Conservation (phyloP, 495 filamentous ascomycete genomes). For the Penicillium flavigenum region DNA sequence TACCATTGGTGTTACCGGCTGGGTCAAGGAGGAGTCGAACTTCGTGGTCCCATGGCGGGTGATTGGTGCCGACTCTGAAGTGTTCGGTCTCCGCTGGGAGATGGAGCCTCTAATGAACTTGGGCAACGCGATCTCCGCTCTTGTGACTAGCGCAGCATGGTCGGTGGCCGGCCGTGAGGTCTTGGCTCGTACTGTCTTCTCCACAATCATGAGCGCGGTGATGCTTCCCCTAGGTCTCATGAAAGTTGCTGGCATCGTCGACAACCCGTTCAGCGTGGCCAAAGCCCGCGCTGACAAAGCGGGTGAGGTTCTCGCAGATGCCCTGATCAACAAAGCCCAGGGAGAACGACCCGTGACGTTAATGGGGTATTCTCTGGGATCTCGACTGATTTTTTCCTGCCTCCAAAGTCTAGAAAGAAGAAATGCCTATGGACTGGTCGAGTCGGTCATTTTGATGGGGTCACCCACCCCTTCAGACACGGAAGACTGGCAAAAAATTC, state of each 20-base stretch:
- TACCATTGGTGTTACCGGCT: conserved; percentile 79
- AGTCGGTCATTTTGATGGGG: conserved; percentile 82
- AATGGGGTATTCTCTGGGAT: conserved; percentile 88
- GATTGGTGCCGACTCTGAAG: conserved; percentile 66
- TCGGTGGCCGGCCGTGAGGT: conserved; percentile 73
- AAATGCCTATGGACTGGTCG: conserved; percentile 80
- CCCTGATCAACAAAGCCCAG: conserved; percentile 81
- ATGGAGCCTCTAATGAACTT: conserved; percentile 72
- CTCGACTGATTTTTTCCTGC: conserved; percentile 82
- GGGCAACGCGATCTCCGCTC: conserved; percentile 67
- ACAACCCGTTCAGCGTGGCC: conserved; percentile 86
- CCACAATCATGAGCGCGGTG: conserved; percentile 63
- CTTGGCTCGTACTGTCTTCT: conserved; percentile 73
- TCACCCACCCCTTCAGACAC: conserved; percentile 69
- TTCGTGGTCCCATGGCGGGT: conserved; percentile 73
- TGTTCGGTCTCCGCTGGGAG: conserved; percentile 86
- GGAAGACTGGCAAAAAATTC: conserved; percentile 65
- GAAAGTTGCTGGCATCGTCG: conserved; percentile 76
- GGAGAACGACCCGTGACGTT: conserved; percentile 87
- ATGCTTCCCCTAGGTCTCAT: conserved; percentile 76
- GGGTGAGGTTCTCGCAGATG: conserved; percentile 80
- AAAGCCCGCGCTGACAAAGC: conserved; percentile 84
- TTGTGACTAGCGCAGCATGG: conserved; percentile 78
- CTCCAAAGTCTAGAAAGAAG: conserved; percentile 72
- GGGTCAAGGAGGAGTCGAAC: conserved; percentile 70